phyloP scores from a whole-genome alignment of 1,284 basidiomycete species.

The Papiliotrema terrestris region DNA sequence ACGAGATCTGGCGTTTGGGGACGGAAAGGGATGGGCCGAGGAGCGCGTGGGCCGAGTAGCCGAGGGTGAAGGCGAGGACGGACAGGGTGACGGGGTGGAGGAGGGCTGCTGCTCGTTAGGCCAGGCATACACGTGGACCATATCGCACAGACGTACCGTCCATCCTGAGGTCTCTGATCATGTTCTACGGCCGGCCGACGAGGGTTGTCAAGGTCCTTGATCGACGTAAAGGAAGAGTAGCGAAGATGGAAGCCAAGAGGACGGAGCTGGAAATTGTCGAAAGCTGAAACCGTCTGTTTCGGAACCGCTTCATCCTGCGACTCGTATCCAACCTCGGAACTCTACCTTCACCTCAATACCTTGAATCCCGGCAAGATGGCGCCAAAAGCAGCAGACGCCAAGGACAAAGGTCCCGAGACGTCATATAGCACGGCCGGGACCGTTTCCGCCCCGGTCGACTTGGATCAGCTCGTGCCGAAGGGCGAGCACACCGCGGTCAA shows the following conservation, averaged over 20 bases:
- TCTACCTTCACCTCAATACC: not conserved
- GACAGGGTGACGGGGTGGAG: conserved; percentile 26
- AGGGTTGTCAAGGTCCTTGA: not conserved
- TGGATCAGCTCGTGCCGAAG: conserved; percentile 25
- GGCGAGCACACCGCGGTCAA: conserved; percentile 37
- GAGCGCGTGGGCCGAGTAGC: conserved; percentile 18
- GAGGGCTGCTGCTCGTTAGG: not conserved
- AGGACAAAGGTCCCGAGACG: not conserved
- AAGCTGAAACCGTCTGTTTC: not conserved
- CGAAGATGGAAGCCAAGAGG: not conserved
- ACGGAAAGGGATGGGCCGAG: conserved; percentile 2
- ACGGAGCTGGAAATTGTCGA: not conserved
- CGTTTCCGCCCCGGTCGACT: conserved; percentile 40
- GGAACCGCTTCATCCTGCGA: not conserved
- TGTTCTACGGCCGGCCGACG: conserved; percentile 1
- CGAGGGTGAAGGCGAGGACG: conserved; percentile 28
- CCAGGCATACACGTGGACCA: no score
- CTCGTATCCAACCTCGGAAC: not conserved
- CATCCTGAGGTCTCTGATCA: conserved; percentile 17
- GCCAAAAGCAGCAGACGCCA: not conserved
- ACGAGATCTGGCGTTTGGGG: not conserved
- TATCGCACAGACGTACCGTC: conserved; percentile 14
- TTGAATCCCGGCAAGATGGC: conserved; percentile 1
- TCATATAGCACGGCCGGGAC: conserved; percentile 41
- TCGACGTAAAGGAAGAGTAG: not conserved